Evolutionary conservation across 306 rosid genomes (phyloP).

Genomic region (Vachellia collinsii): DNA sequence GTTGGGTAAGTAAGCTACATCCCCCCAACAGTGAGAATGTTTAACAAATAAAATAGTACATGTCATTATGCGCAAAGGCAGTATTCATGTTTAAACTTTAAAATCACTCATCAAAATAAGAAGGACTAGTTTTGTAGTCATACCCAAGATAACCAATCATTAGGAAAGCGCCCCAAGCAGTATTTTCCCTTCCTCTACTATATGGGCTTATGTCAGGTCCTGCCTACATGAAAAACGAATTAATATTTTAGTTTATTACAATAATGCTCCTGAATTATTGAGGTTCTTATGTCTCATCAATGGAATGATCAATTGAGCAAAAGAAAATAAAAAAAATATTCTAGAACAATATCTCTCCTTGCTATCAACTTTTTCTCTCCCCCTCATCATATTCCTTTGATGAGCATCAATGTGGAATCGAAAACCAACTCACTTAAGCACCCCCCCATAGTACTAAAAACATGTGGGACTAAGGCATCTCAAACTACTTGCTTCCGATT

Average conservation of each 20-base stretch:
- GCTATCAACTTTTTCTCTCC: not conserved
- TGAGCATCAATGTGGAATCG: not conserved
- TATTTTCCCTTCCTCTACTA: slow-evolving; percentile 92
- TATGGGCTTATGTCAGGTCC: slow-evolving; percentile 78
- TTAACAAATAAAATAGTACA: slow-evolving; percentile 4
- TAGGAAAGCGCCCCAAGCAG: slow-evolving; percentile 85
- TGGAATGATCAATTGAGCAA: slow-evolving; percentile 24
- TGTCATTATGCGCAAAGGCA: slow-evolving; percentile 33
- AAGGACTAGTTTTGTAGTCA: slow-evolving; percentile 36
- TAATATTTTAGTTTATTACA: slow-evolving; percentile 36
- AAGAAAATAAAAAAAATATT: slow-evolving; percentile 17
- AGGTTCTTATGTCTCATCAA: slow-evolving; percentile 29
- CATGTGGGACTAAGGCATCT: not conserved
- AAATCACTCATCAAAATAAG: slow-evolving; percentile 29
- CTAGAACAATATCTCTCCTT: not conserved
- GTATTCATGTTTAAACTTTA: slow-evolving; percentile 25
- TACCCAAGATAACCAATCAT: slow-evolving; percentile 99
- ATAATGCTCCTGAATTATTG: slow-evolving; percentile 14
- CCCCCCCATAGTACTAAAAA: not conserved
- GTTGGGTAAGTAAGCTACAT: not conserved
- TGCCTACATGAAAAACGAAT: slow-evolving; percentile 64
- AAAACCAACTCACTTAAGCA: not conserved
- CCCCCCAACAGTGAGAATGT: slow-evolving; percentile 25
- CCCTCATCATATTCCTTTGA: not conserved
- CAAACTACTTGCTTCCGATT: not conserved